Base-by-base conservation (phyloP, 2,329 filamentous ascomycete genomes). In the Xylariaceae sp. region DNA sequence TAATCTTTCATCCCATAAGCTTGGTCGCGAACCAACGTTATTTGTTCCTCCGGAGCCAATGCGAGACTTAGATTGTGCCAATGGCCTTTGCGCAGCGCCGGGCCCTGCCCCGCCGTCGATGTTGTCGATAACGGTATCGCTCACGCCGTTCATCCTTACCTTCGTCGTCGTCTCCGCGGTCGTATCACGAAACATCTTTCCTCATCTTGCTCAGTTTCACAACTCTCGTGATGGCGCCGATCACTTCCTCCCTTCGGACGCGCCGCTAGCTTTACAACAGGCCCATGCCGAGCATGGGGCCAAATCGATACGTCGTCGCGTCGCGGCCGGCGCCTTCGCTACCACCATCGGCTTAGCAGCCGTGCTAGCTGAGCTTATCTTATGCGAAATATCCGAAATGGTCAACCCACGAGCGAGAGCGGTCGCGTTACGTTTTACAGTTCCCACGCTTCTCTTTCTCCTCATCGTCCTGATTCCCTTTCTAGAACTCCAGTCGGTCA, bases 341-440 rank as follows among this genome's bases (percentile, higher is more conserved):
- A 74, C 78, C 1, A 94, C 85, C 8, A 76, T 92, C 24, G 86
- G 79, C 1, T 71, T 94, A 7, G 83, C 87, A 5, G 75, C 83
- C 26, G 85, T 90, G 2, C 69, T 94, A 31, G 86, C 81, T 3
- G 82, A 89, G 62, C 66, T 94, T 50, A 85, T 94, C 31, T 72
- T 94, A 7, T 88, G 85, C 52, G 88, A 94, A 62, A 86, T 94
- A 30, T 80, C 85, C 17, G 85, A 87, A 54, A 71, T 83, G 4
- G 72, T 87, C n/a, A 74, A 82, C 47, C 72, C 79, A 5, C 68
- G 69, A 21, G 85, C 85, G 9, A 72, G 87, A 43, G 75, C 74
- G 15, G 57, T 83, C 18, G 85, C 83, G 15, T 68, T 94, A 50
- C 72, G 77, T 40, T 63, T 83, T 19, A 87, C 83, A 0, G 75